Percentiles rank a stretch among this genome's conserved stretches.
These are phyloP conservation scores for Phylloporus sp. DNA, from an alignment of 768 basidiomycete species.

Conservation along the genomic window DNA sequence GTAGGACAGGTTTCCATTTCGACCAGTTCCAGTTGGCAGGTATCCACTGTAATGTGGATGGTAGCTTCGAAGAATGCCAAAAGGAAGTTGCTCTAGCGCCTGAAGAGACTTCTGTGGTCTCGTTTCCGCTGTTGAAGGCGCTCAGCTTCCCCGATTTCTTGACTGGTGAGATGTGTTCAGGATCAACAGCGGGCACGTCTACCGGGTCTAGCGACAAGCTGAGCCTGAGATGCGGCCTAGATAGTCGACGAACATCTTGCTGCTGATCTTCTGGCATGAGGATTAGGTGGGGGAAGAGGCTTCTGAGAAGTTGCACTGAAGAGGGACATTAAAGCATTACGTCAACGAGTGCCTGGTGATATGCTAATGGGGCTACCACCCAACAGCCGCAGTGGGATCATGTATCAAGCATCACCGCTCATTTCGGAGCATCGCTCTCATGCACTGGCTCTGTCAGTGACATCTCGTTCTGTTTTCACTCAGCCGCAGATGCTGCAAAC, in stretches of 20 bases:
- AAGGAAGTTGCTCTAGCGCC: neutral
- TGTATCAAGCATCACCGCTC: neutral
- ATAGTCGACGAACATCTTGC: neutral
- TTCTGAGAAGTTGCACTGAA: neutral
- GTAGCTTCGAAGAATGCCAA: slow-evolving; percentile 18
- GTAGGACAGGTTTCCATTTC: slow-evolving; percentile 59
- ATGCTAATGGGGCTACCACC: no score
- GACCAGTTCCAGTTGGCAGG: slow-evolving; percentile 52
- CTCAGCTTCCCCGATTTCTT: neutral
- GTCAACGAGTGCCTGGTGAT: neutral
- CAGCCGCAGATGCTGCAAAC: no score
- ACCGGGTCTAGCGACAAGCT: neutral
- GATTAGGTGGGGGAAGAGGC: neutral
- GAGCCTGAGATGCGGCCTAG: slow-evolving; percentile 7
- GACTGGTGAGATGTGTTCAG: neutral
- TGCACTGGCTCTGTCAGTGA: no score
- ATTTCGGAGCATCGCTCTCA: neutral
- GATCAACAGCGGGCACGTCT: neutral
- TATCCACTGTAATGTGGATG: slow-evolving; percentile 49
- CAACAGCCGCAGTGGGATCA: no score
- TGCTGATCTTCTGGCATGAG: slow-evolving; percentile 10
- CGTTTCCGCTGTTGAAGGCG: neutral
- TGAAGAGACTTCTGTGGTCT: neutral
- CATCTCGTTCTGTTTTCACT: no score
- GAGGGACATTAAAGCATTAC: neutral